A percentile compares a stretch with the other conserved stretches of the same genome.
Conservation (phyloP, 1,284 basidiomycete genomes). For the Cutaneotrichosporon sp. region DNA sequence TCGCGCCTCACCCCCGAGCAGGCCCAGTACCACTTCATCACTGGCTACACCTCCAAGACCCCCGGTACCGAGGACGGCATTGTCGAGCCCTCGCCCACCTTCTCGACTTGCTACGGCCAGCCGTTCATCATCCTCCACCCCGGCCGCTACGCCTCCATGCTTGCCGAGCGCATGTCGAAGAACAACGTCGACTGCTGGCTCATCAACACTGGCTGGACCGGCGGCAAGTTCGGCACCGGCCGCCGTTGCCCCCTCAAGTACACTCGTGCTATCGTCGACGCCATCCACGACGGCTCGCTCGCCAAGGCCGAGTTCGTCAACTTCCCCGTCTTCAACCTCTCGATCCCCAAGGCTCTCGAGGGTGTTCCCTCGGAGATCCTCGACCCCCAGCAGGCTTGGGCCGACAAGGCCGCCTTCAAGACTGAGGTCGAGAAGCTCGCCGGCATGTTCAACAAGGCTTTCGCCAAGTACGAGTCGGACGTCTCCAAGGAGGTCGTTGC, state of each 20-base stretch:
- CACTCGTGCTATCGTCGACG: slow-evolving; percentile 94
- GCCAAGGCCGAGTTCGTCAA: slow-evolving; percentile 81
- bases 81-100: slow-evolving; percentile 96
- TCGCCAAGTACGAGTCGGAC: slow-evolving; percentile 82
- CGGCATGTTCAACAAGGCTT: slow-evolving; percentile 90
- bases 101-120: slow-evolving; percentile 98
- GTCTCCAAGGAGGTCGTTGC: slow-evolving; percentile 73
- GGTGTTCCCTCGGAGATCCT: slow-evolving; percentile 87
- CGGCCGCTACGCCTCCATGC: slow-evolving; percentile 93
- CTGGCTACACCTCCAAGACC: slow-evolving; percentile 84
- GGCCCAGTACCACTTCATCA: slow-evolving; percentile 96
- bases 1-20: slow-evolving; percentile 90
- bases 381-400: slow-evolving; percentile 82
- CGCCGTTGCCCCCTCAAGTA: slow-evolving; percentile 93
- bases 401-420: slow-evolving; percentile 80
- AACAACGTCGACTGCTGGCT: slow-evolving; percentile 95
- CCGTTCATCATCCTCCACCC: slow-evolving; percentile 99
- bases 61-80: slow-evolving; percentile 99
- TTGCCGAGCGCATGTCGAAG: slow-evolving; percentile 90
- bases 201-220: slow-evolving; percentile 99
- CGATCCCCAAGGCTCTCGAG: slow-evolving; percentile 75
- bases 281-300: slow-evolving; percentile 92
- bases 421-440: slow-evolving; percentile 81
- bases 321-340: slow-evolving; percentile 75
- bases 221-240: slow-evolving; percentile 87